These are phyloP conservation scores for Musa acuminata DNA, from an alignment of 176 grass and related monocot species.

Conservation along the genomic window DNA sequence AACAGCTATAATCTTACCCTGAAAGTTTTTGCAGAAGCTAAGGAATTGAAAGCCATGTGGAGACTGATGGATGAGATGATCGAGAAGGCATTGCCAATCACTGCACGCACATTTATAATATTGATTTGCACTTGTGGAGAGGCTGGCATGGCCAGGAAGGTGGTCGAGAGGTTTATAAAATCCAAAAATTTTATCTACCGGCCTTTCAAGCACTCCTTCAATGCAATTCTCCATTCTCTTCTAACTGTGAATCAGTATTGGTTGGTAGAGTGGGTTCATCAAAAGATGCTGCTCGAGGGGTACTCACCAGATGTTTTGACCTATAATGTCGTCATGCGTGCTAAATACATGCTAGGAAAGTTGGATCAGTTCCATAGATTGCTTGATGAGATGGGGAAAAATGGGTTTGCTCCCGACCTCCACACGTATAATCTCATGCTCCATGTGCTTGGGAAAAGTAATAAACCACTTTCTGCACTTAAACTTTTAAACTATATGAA, in stretches of 20 bases:
- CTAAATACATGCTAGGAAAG: slow-evolving; percentile 88
- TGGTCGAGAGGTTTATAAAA: slow-evolving; percentile 79
- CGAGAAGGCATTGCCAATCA: slow-evolving; percentile 46
- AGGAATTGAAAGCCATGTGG: slow-evolving; percentile 88
- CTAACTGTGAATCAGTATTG: slow-evolving; percentile 61
- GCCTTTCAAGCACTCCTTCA: slow-evolving; percentile 66
- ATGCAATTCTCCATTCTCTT: slow-evolving; percentile 72
- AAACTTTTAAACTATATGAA: slow-evolving; percentile 93
- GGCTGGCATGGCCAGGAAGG: slow-evolving; percentile 48
- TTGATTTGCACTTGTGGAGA: slow-evolving; percentile 60
- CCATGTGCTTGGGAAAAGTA: slow-evolving; percentile 86
- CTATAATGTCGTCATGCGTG: slow-evolving; percentile 83
- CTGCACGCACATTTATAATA: slow-evolving; percentile 66
- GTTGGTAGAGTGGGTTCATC: slow-evolving; percentile 78
- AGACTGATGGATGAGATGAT: slow-evolving; percentile 73
- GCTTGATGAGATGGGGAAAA: slow-evolving; percentile 75
- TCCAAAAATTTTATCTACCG: slow-evolving; percentile 67
- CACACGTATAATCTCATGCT: slow-evolving; percentile 87
- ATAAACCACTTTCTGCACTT: slow-evolving; percentile 83
- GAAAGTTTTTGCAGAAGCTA: slow-evolving; percentile 68
- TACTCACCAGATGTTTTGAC: slow-evolving; percentile 70
- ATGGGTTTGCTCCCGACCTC: slow-evolving; percentile 62
- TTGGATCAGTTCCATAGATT: slow-evolving; percentile 73
- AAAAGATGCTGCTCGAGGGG: slow-evolving; percentile 68
- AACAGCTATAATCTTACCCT: slow-evolving; percentile 68